phyloP scores from a whole-genome alignment of 805 yeast species.

The Sungouiella blattae region DNA sequence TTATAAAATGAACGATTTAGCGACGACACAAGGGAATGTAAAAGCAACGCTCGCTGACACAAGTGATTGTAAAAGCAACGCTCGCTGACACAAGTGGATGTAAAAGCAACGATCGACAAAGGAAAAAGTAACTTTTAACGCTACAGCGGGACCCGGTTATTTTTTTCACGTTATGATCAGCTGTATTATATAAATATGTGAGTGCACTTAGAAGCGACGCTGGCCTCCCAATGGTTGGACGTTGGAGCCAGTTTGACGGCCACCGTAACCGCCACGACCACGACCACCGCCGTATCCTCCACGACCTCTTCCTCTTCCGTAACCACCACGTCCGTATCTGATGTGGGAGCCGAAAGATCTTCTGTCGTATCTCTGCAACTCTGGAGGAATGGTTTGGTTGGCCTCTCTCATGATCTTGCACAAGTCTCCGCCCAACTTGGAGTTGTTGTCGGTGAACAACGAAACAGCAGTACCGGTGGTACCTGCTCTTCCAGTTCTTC shows the following conservation, averaged over 20 bases:
- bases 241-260: slow-evolving; percentile 51
- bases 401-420: slow-evolving; percentile 93
- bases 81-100: too few species aligned
- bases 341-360: slow-evolving; percentile 63
- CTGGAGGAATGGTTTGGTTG: slow-evolving; percentile 83
- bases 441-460: slow-evolving; percentile 83
- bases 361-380: slow-evolving; percentile 62
- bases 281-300: slow-evolving; percentile 37
- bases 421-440: slow-evolving; percentile 85
- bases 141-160: too few species aligned
- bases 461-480: slow-evolving; percentile 93
- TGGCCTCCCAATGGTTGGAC: slow-evolving; percentile 46
- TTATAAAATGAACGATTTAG: too few species aligned
- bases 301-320: slow-evolving; percentile 39
- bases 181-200: slow-evolving; percentile 1
- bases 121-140: too few species aligned
- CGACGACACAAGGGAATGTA: too few species aligned
- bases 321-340: slow-evolving; percentile 55
- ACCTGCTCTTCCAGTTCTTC: slow-evolving; percentile 99
- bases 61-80: too few species aligned
- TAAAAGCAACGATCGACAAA: too few species aligned
- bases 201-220: slow-evolving; percentile 36
- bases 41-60: too few species aligned
- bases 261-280: slow-evolving; percentile 44
- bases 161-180: neutral